These are phyloP conservation scores for Pythium sukuiense DNA, from an alignment of 352 stramenopile genomes.

Conservation along the genomic window DNA sequence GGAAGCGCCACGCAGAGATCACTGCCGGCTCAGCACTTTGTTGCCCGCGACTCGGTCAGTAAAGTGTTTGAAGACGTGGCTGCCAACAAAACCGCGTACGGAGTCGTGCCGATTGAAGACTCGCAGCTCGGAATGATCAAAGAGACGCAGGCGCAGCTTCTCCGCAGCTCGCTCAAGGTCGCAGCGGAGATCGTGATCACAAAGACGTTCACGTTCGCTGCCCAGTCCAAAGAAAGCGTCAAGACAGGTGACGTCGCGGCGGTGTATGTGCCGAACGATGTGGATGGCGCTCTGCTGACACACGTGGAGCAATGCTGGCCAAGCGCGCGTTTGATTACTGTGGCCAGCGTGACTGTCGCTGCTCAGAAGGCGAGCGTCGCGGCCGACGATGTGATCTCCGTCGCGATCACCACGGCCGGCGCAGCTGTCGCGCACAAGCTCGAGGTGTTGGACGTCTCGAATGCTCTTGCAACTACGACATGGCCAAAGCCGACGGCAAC, in stretches of 20 bases:
- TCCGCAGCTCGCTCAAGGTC: constrained; percentile 75
- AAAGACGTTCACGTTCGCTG: constrained; percentile 71
- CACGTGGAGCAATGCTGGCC: constrained; percentile 77
- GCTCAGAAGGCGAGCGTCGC: constrained; percentile 34
- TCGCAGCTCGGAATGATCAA: constrained; percentile 86
- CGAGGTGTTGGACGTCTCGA: constrained; percentile 50
- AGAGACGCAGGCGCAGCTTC: constrained; percentile 76
- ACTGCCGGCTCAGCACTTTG: constrained; percentile 49
- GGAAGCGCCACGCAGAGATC: constrained; percentile 1
- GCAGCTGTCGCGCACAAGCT: constrained; percentile 44
- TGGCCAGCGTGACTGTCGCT: constrained; percentile 63
- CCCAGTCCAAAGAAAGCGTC: constrained; percentile 42
- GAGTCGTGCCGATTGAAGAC: constrained; percentile 86
- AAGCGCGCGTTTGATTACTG: constrained; percentile 60
- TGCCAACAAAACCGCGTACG: constrained; percentile 80
- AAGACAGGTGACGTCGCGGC: constrained; percentile 51
- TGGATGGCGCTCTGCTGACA: constrained; percentile 48
- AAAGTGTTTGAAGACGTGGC: constrained; percentile 80
- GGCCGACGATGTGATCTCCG: constrained; percentile 33
- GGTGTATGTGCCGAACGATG: constrained; percentile 61
- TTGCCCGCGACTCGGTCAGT: constrained; percentile 58
- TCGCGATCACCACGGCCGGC: constrained; percentile 58
- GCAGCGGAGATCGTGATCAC: constrained; percentile 71
- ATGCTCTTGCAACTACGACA: constrained; percentile 48
- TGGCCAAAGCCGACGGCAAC: constrained; percentile 31